A percentile compares a stretch with the other conserved stretches of the same genome.
These are phyloP conservation scores for Penicillium psychrosexuale DNA, from an alignment of 2,329 filamentous ascomycete species.

Conservation along the genomic window DNA sequence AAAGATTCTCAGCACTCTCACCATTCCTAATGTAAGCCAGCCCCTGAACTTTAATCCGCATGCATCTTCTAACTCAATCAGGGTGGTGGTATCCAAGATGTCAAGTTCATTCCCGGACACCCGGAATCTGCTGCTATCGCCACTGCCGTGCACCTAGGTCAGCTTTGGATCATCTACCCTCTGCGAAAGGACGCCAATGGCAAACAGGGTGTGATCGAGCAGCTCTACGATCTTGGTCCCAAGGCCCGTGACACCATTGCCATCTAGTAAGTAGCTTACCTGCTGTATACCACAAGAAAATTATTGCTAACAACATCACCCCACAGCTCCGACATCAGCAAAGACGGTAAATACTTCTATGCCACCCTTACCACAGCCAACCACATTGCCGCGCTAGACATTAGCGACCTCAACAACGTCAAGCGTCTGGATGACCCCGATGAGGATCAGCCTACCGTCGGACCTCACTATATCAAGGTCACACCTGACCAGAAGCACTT, in stretches of 20 bases:
- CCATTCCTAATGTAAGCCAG: conserved; percentile 52
- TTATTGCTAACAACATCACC: neutral
- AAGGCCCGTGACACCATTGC: conserved; percentile 56
- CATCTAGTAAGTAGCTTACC: conserved; percentile 48
- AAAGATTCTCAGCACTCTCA: conserved; percentile 59
- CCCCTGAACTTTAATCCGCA: too few relatives aligned
- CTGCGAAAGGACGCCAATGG: conserved; percentile 55
- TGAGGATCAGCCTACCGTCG: conserved; percentile 57
- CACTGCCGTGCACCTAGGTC: conserved; percentile 57
- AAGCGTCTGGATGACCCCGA: conserved; percentile 61
- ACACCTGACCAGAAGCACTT: conserved; percentile 63
- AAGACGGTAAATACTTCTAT: conserved; percentile 58
- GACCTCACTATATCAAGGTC: conserved; percentile 63
- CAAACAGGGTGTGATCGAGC: conserved; percentile 56
- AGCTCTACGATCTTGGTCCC: conserved; percentile 57
- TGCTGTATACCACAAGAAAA: neutral
- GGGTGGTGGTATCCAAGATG: conserved; percentile 60
- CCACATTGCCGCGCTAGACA: conserved; percentile 61
- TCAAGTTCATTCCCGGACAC: conserved; percentile 64
- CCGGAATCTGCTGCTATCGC: conserved; percentile 57
- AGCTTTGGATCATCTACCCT: conserved; percentile 65
- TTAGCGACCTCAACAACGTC: conserved; percentile 58
- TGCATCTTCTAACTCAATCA: conserved; percentile 11
- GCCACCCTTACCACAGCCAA: conserved; percentile 60
- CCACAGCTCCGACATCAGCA: conserved; percentile 53